Percentiles rank a stretch among this genome's conserved stretches.
Evolutionary conservation across 495 filamentous ascomycete genomes (phyloP).

Genomic region (Penicillium roqueforti): DNA sequence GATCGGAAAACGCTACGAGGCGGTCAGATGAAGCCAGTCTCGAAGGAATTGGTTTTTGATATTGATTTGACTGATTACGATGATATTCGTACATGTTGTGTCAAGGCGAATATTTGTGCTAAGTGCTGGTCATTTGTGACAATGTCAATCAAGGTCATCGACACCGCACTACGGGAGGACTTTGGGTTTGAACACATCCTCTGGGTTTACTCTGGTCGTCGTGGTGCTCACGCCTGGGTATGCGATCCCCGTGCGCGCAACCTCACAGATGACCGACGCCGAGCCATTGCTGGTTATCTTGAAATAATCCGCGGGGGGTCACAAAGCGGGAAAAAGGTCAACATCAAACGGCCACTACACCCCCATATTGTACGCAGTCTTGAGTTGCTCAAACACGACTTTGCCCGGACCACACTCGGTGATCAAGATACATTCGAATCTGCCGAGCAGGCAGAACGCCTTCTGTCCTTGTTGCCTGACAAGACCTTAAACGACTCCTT

Average conservation of each 20-base stretch:
- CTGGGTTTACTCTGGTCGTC: slow-evolving; percentile 96
- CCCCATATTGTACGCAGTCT: slow-evolving; percentile 86
- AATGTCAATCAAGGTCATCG: slow-evolving; percentile 93
- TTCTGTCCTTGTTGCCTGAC: slow-evolving; percentile 78
- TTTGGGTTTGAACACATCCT: slow-evolving; percentile 95
- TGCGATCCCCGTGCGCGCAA: slow-evolving; percentile 81
- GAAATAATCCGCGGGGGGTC: slow-evolving; percentile 80
- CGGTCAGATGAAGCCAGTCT: slow-evolving; percentile 64
- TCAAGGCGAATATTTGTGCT: slow-evolving; percentile 84
- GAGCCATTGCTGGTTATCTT: slow-evolving; percentile 80
- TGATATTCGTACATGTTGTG: slow-evolving; percentile 90
- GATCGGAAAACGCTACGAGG: slow-evolving; percentile 79
- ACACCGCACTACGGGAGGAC: slow-evolving; percentile 80
- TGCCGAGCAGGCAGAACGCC: slow-evolving; percentile 60
- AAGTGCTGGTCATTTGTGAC: slow-evolving; percentile 97
- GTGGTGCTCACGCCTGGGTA: slow-evolving; percentile 98
- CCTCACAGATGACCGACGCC: slow-evolving; percentile 78
- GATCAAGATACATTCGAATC: slow-evolving; percentile 82
- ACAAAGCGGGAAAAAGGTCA: slow-evolving; percentile 82
- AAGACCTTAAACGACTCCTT: slow-evolving; percentile 66
- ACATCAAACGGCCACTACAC: slow-evolving; percentile 79
- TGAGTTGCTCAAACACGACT: slow-evolving; percentile 72
- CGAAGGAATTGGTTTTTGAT: slow-evolving; percentile 96
- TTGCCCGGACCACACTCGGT: slow-evolving; percentile 72
- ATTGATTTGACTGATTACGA: slow-evolving; percentile 99